These are phyloP conservation scores for Gracilaria domingensis DNA, from an alignment of 23 red algal genomes.

Conservation along the genomic window DNA sequence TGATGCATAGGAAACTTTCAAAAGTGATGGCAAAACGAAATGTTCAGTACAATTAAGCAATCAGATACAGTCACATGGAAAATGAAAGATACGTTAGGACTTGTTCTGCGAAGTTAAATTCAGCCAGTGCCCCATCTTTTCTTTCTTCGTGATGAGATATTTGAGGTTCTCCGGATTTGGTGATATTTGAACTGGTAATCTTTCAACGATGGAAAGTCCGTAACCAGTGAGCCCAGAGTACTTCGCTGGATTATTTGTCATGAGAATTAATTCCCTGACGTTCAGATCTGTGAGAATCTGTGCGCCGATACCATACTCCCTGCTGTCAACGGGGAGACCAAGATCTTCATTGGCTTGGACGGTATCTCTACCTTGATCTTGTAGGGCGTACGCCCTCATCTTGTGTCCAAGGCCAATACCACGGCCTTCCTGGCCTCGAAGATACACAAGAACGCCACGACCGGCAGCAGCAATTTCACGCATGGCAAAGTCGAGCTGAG, in stretches of 20 bases:
- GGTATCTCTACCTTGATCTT: conserved; percentile 94
- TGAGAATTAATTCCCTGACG: conserved; percentile 87
- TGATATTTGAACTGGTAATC: conserved; percentile 75
- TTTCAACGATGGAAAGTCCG: conserved; percentile 86
- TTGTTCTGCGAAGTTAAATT: conserved; percentile 26
- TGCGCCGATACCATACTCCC: conserved; percentile 99
- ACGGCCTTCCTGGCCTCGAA: conserved; percentile 97
- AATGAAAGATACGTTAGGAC: neutral
- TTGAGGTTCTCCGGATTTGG: conserved; percentile 87
- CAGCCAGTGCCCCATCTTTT: conserved; percentile 94
- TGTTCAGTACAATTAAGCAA: conserved; percentile 10
- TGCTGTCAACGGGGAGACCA: conserved; percentile 92
- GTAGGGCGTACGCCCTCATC: conserved; percentile 95
- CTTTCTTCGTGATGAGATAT: conserved; percentile 92
- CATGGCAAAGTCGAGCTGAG: conserved; percentile 94
- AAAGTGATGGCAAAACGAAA: neutral
- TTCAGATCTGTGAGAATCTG: conserved; percentile 97
- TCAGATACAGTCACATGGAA: neutral
- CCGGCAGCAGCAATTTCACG: conserved; percentile 77
- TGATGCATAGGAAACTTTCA: neutral
- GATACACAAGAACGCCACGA: conserved; percentile 91
- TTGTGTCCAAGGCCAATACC: conserved; percentile 98
- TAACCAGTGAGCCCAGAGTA: conserved; percentile 95
- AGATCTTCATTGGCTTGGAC: conserved; percentile 97
- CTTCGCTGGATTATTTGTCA: conserved; percentile 99